Base-by-base conservation (phyloP, 2,329 filamentous ascomycete genomes). In the Paecilomyces fulvus region DNA sequence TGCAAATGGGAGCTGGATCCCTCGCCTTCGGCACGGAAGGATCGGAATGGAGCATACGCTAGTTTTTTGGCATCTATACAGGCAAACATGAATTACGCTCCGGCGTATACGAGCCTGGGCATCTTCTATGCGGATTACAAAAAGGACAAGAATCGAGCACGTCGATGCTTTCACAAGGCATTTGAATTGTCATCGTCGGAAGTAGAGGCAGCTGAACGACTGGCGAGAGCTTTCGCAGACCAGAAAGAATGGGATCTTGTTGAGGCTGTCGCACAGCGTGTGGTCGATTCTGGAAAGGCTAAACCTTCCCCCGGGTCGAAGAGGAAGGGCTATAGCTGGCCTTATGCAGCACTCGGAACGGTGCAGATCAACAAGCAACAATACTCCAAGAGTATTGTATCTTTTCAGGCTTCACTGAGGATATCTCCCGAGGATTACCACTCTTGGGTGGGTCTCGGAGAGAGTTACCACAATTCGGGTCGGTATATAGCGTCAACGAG, bases 171-270 rank as follows among this genome's bases (percentile, higher is more conserved):
- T 66, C 90, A 96, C 65, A 96, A 97, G 70, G 94, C 94, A 0
- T 89, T 99, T 52, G 94, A 99, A 70, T 77, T 99, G 2, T 99
- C 94, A 0, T 77, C 90, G 0, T 86, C 89, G 0, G 94, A 99
- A 68, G 83, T 96, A 0, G 80, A 87, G 63, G 90, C 94, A 33
- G 94, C 94, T 0, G 90, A 97, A 71, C 83, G 90, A 28, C 81
- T 99, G 14, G 92, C 94, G 1, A 83, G 83, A 58, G 86, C 85
- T 0, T 99, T 96, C 70, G 92, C 95, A 0, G 86, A 95, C 55
- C 86, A 91, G 62, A 85, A 89, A 37, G 94, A 99, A 66, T 99
- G 94, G 94, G 94, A 97, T 62, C 85, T 95, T 53, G 95, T 99
- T 7, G 94, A 97, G 74, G 83, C 95, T 20, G 86, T 99, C 30